Percentiles rank a stretch among this genome's conserved stretches.
These are phyloP conservation scores for Diaporthe sp. DNA, from an alignment of 2,329 filamentous ascomycete genomes.

Conservation along the genomic window DNA sequence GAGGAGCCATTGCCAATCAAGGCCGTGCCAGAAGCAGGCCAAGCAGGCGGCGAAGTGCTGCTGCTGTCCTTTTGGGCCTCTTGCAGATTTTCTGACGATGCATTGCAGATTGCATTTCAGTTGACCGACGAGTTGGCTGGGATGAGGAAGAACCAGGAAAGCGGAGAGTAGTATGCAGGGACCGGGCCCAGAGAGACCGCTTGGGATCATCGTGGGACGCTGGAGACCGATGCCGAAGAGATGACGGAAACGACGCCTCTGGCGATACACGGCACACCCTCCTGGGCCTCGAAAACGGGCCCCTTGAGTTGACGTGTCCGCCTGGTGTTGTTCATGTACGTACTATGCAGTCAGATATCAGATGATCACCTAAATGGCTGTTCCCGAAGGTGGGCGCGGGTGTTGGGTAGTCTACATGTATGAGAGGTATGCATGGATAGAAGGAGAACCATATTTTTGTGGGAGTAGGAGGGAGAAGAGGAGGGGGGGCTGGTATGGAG, in stretches of 20 bases:
- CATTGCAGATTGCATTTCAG: conserved; percentile 30
- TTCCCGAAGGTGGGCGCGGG: conserved; percentile 36
- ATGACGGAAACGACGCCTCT: conserved; percentile 21
- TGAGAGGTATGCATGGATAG: conserved; percentile 4
- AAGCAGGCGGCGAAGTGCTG: conserved; percentile 34
- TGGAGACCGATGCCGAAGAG: conserved; percentile 4
- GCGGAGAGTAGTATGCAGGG: conserved; percentile 6
- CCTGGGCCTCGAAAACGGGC: conserved; percentile 41
- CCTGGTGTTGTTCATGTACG: conserved; percentile 38
- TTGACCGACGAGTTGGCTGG: conserved; percentile 18
- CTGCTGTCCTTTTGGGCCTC: conserved; percentile 11
- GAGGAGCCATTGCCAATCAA: conserved; percentile 17
- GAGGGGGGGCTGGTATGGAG: neutral
- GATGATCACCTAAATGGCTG: conserved; percentile 38
- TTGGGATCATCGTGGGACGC: conserved; percentile 20
- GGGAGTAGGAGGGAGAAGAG: neutral
- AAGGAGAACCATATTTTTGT: neutral
- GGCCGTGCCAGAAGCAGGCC: neutral
- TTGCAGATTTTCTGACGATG: conserved; percentile 32
- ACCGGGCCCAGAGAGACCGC: conserved; percentile 13
- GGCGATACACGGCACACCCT: conserved; percentile 34
- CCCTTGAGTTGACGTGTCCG: conserved; percentile 42
- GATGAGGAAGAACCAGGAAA: neutral
- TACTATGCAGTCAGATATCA: conserved; percentile 42
- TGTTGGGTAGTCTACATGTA: conserved; percentile 19